These are phyloP conservation scores for Populus nigra DNA, from an alignment of 345 rosid species.

Conservation along the genomic window DNA sequence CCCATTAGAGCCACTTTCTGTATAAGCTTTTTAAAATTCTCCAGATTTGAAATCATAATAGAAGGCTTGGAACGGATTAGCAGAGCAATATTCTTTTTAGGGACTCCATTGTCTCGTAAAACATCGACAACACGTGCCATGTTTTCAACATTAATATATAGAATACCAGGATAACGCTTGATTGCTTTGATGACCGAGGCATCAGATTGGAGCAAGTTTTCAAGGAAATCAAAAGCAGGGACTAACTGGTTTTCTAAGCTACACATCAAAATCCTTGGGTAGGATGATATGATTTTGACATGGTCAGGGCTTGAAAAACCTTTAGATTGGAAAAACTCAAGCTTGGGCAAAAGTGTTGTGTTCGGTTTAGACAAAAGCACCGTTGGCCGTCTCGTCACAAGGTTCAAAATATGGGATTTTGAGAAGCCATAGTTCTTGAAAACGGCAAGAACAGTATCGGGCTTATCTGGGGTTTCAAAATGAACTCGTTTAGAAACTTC, in stretches of 20 bases:
- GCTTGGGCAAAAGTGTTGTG: slow-evolving; percentile 6
- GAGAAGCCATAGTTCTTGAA: slow-evolving; percentile 2
- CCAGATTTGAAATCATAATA: background rate
- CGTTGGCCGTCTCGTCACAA: background rate
- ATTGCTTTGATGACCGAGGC: background rate
- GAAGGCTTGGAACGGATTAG: too few species aligned
- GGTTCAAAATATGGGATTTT: background rate
- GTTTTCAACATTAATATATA: background rate
- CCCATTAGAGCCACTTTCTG: slow-evolving; percentile 43
- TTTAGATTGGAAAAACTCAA: slow-evolving; percentile 19
- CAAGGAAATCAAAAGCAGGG: slow-evolving; percentile 14
- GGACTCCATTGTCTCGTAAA: slow-evolving; percentile 18
- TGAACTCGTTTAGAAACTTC: background rate
- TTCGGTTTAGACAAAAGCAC: background rate
- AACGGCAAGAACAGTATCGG: background rate
- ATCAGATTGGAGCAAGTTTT: background rate
- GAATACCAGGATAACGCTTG: background rate
- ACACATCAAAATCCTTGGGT: background rate
- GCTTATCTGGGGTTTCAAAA: background rate
- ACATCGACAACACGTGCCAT: background rate
- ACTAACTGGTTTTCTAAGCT: slow-evolving; percentile 8
- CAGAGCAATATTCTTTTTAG: background rate
- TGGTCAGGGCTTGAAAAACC: slow-evolving; percentile 16
- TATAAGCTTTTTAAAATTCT: slow-evolving; percentile 6
- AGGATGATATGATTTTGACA: background rate